Base-by-base conservation (phyloP, 495 filamentous ascomycete species). In the Cercophora samala region DNA sequence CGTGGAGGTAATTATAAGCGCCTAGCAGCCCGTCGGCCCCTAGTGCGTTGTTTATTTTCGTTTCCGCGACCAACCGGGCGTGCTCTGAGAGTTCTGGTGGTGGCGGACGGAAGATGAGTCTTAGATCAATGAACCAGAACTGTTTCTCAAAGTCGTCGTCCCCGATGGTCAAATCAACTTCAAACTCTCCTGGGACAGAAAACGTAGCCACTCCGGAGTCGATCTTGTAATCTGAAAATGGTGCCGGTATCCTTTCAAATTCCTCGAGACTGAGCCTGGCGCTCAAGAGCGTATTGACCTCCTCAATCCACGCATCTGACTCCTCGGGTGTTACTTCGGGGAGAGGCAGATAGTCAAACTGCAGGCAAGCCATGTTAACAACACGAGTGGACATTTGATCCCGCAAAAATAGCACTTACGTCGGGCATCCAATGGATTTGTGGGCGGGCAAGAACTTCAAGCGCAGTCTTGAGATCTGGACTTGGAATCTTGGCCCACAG, bases 111-210 rank as follows among this genome's bases (percentile, higher is more conserved):
- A 96, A 99, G 25, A 88, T 77, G 68, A 96, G 92, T 62, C 93
- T 87, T 68, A 97, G 90, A 72, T 97, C 93, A 67, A 98, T 89
- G 72, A 97, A 97, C 78, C 88, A 97, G 73, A 96, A 92, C 73
- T 93, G 94, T 9, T 88, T 90, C 29, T 84, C 78, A 17, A 86
- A 86, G 62, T 93, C 87, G 72, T 97, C 93, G 68, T 92, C 88
- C 0, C 89, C 90, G 65, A 97, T 89, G 0, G 90, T 91, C 65
- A 98, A 85, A 71, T 98, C 95, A 23, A 97, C 85, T 74, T 99
- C 96, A 73, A 97, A 99, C 72, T 97, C 95, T 56, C 85, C 86
- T 25, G 85, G 79, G 5, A 97, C 89, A 32, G 80, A 84, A 75
- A 98, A 99, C 0, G 93, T 97, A 17, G 89, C 93, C 37, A 93